These are phyloP conservation scores for Penicillium longicatenatum DNA, from an alignment of 495 filamentous ascomycete genomes.

Conservation along the genomic window DNA sequence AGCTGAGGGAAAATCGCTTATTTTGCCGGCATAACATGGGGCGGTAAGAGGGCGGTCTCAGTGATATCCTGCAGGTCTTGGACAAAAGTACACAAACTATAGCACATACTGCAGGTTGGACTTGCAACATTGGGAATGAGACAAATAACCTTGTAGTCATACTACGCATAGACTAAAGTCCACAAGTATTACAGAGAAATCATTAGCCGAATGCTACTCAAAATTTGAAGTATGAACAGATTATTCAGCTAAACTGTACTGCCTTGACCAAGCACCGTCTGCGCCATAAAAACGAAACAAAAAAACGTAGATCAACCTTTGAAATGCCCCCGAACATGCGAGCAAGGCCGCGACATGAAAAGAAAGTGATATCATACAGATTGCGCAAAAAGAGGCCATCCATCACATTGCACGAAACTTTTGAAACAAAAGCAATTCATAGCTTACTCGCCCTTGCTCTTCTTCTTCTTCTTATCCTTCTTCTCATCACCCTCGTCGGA, in stretches of 20 bases:
- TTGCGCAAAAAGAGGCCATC: constrained; percentile 34
- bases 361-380: constrained; percentile 54
- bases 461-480: constrained; percentile 57
- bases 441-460: constrained; percentile 54
- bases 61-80: background rate
- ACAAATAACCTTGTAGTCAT: no score
- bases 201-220: background rate
- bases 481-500: constrained; percentile 49
- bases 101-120: background rate
- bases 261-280: constrained; percentile 40
- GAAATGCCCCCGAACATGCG: constrained; percentile 49
- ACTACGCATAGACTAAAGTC: background rate
- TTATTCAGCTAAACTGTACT: constrained; percentile 38
- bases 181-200: background rate
- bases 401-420: constrained; percentile 35
- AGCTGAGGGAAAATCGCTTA: constrained; percentile 26
- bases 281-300: constrained; percentile 29
- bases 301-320: constrained; percentile 36
- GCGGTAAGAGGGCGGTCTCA: constrained; percentile 16
- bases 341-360: constrained; percentile 35
- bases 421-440: constrained; percentile 23
- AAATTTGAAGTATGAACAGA: constrained; percentile 33
- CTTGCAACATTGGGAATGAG: background rate
- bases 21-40: constrained; percentile 24
- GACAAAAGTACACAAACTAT: background rate